phyloP scores from a whole-genome alignment of 495 filamentous ascomycete genomes.

The Aspergillus mulundensis region DNA sequence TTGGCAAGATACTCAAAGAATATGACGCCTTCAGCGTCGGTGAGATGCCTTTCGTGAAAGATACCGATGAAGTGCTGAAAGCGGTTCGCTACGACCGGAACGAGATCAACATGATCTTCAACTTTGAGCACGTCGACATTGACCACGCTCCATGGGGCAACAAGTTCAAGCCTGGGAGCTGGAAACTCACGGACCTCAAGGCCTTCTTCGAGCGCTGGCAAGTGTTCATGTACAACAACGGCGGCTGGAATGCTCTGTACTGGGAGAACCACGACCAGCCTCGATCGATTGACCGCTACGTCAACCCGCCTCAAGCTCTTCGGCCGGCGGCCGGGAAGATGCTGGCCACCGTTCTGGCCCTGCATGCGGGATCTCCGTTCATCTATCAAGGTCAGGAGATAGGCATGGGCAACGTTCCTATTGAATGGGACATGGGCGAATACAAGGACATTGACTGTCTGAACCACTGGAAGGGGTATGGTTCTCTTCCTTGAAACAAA shows the following conservation, averaged over 20 bases:
- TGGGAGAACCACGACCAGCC: conserved; percentile 73
- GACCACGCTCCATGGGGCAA: conserved; percentile 48
- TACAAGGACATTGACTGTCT: conserved; percentile 70
- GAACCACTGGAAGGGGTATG: conserved; percentile 56
- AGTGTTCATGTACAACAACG: conserved; percentile 61
- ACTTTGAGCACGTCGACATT: conserved; percentile 62
- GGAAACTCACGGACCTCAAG: conserved; percentile 56
- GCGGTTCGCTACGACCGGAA: conserved; percentile 53
- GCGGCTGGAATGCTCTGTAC: conserved; percentile 69
- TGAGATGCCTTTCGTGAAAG: conserved; percentile 61
- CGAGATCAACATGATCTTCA: conserved; percentile 74
- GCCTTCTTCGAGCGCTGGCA: conserved; percentile 60
- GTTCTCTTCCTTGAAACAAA: background rate
- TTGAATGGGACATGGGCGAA: conserved; percentile 59
- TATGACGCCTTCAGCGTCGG: conserved; percentile 70
- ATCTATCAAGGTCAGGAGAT: conserved; percentile 76
- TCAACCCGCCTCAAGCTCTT: conserved; percentile 43
- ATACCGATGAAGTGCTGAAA: conserved; percentile 55
- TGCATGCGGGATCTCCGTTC: conserved; percentile 65
- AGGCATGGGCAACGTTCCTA: conserved; percentile 69
- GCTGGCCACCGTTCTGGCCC: conserved; percentile 54
- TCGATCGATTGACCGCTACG: conserved; percentile 59
- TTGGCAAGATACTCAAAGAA: conserved; percentile 61
- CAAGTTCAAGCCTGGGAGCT: conserved; percentile 48
- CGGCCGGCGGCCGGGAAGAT: conserved; percentile 55